Evolutionary conservation across 306 rosid genomes (phyloP).

Genomic region (Hylodesmum podocarpum): DNA sequence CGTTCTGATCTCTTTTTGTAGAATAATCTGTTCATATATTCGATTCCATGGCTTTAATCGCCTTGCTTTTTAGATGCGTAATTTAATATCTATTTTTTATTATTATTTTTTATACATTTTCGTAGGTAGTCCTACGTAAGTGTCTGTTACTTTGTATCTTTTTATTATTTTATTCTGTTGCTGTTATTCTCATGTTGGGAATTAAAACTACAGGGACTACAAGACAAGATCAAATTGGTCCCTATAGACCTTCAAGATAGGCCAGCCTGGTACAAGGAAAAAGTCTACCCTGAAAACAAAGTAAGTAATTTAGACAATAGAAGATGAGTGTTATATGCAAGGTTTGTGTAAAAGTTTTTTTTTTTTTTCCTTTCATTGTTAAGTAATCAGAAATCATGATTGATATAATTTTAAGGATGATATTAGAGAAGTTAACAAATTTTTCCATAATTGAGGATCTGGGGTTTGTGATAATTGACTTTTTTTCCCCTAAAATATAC

Average conservation of each 20-base stretch:
- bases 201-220: constrained; percentile 53
- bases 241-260: constrained; percentile 60
- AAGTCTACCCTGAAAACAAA: constrained; percentile 73
- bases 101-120: neutral
- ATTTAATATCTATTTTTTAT: neutral
- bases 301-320: constrained; percentile 24
- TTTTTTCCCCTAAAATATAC: neutral
- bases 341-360: too few species aligned
- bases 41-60: neutral
- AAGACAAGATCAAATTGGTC: constrained; percentile 69
- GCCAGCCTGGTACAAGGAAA: constrained; percentile 94
- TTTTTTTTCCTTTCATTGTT: too few species aligned
- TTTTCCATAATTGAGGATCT: too few species aligned
- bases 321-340: too few species aligned
- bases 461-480: neutral
- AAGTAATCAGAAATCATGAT: too few species aligned
- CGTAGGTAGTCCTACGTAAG: neutral
- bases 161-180: neutral
- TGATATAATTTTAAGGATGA: too few species aligned
- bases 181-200: neutral
- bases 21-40: neutral
- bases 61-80: neutral
- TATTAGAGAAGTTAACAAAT: too few species aligned
- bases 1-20: neutral
- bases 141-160: neutral